A percentile compares a stretch with the other conserved stretches of the same genome.
phyloP scores from a whole-genome alignment of 2,329 filamentous ascomycete genomes.

The Colletotrichum sp. region DNA sequence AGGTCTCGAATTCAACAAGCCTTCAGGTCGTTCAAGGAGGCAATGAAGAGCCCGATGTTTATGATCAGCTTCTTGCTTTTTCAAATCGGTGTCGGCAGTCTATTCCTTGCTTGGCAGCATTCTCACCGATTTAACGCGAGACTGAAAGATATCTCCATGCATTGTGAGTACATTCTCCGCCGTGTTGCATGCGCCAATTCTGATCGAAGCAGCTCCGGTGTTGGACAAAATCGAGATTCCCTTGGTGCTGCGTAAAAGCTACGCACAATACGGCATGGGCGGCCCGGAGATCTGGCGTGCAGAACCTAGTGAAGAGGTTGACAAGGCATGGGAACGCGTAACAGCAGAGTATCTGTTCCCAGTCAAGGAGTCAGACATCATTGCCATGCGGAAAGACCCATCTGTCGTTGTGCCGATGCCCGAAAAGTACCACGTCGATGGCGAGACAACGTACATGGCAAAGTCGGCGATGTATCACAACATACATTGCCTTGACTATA shows the following conservation, averaged over 20 bases:
- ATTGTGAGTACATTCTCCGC: not conserved
- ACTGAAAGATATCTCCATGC: not conserved
- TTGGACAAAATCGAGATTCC: not conserved
- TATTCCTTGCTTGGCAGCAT: not conserved
- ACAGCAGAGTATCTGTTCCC: not conserved
- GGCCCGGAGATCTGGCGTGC: not conserved
- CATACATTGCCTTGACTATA: conserved; percentile 9
- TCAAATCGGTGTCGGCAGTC: not conserved
- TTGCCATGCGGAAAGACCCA: not conserved
- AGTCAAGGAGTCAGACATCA: not conserved
- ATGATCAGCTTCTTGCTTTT: not conserved
- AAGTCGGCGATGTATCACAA: conserved; percentile 2
- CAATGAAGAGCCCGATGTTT: not conserved
- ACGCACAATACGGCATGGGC: conserved; percentile 1
- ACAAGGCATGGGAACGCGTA: conserved; percentile 4
- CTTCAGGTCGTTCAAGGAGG: not conserved
- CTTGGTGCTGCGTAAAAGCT: not conserved
- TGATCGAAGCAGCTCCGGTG: not conserved
- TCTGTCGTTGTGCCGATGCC: not conserved
- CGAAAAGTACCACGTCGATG: not conserved
- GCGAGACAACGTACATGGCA: not conserved
- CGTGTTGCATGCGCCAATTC: not conserved
- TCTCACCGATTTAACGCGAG: not conserved
- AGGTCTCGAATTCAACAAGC: not conserved
- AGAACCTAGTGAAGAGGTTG: conserved; percentile 1